phyloP scores from a whole-genome alignment of 345 rosid genomes.

The Arabidopsis suecica region DNA sequence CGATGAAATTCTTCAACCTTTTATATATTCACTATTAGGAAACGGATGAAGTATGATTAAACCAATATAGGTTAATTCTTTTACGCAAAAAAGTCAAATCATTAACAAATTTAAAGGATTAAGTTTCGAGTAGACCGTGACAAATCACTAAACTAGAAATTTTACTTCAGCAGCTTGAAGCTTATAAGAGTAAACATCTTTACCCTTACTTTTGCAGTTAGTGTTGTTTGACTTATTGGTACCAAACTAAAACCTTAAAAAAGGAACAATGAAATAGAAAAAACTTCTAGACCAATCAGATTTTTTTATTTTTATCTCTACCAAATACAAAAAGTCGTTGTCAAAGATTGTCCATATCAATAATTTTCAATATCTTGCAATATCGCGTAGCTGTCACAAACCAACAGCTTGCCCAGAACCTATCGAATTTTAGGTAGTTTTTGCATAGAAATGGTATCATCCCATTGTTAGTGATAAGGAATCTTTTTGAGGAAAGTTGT shows the following conservation, averaged over 20 bases:
- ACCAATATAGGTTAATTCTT: background rate
- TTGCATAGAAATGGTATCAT: constrained; percentile 49
- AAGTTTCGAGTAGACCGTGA: background rate
- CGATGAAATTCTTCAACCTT: no score
- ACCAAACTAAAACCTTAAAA: constrained; percentile 42
- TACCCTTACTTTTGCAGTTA: constrained; percentile 22
- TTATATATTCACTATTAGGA: background rate
- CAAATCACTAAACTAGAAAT: constrained; percentile 15
- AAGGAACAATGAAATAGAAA: constrained; percentile 31
- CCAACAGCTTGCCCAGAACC: constrained; percentile 47
- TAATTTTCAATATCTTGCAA: constrained; percentile 45
- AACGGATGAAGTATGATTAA: background rate
- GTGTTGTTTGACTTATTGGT: constrained; percentile 43
- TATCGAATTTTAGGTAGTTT: constrained; percentile 41
- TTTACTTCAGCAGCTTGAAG: constrained; percentile 29
- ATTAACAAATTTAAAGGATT: background rate
- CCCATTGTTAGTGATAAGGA: constrained; percentile 49
- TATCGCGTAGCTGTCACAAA: constrained; percentile 50
- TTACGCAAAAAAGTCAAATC: background rate
- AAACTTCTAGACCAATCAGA: constrained; percentile 38
- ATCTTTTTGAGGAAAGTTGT: constrained; percentile 48
- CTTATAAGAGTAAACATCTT: constrained; percentile 11
- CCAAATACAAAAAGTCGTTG: constrained; percentile 41
- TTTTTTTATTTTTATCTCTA: constrained; percentile 26
- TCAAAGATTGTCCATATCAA: constrained; percentile 50